phyloP scores from a whole-genome alignment of 2,329 filamentous ascomycete species.

The Trichoderma koningii region DNA sequence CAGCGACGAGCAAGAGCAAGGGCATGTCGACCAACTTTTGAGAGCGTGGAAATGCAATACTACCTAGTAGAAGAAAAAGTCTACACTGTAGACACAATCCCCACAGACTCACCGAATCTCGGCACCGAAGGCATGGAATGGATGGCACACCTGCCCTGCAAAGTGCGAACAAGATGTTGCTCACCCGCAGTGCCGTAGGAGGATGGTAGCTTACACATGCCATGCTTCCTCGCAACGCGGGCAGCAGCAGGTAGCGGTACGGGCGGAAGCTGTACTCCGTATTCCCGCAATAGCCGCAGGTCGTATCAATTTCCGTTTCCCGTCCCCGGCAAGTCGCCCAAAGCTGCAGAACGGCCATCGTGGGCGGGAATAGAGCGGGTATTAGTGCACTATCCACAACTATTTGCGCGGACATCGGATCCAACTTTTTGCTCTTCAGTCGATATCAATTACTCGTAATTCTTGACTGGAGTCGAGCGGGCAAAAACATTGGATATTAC shows the following conservation, averaged over 20 bases:
- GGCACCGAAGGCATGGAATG: neutral
- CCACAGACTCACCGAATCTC: neutral
- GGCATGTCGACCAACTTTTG: neutral
- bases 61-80: too few species aligned
- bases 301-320: conserved; percentile 17
- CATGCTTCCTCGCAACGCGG: too few species aligned
- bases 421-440: too few species aligned
- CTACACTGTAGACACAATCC: too few species aligned
- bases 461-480: too few species aligned
- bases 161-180: neutral
- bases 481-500: too few species aligned
- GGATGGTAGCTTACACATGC: too few species aligned
- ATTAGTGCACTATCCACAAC: neutral
- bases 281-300: conserved; percentile 18
- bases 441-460: too few species aligned
- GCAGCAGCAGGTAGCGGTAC: neutral
- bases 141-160: neutral
- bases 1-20: neutral
- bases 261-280: conserved; percentile 18
- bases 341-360: conserved; percentile 16
- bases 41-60: too few species aligned
- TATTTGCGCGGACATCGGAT: neutral
- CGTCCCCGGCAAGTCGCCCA: neutral
- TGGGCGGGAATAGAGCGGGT: conserved; percentile 10
- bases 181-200: neutral